Conservation (phyloP, 2,329 filamentous ascomycete genomes). For the Fusarium zealandicum region DNA sequence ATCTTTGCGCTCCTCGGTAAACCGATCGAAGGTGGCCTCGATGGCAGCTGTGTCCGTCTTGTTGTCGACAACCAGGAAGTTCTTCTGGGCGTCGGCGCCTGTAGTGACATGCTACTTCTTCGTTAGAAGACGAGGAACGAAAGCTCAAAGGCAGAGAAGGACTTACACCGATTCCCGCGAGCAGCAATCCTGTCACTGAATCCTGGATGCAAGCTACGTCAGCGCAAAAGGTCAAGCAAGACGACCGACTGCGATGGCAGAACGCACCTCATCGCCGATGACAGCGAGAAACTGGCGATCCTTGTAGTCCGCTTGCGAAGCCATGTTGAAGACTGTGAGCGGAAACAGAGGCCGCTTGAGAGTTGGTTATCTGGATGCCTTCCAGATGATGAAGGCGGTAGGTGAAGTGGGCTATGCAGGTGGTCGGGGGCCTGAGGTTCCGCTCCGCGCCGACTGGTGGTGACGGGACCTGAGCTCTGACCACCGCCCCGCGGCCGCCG, state of each 20-base stretch:
- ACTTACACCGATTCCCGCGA: slow-evolving; percentile 90
- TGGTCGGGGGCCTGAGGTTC: slow-evolving; percentile 38
- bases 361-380: slow-evolving; percentile 21
- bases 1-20: slow-evolving; percentile 90
- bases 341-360: slow-evolving; percentile 1
- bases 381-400: slow-evolving; percentile 22
- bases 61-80: slow-evolving; percentile 94
- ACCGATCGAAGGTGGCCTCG: slow-evolving; percentile 87
- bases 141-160: slow-evolving; percentile 5
- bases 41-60: slow-evolving; percentile 92
- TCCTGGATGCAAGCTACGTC: slow-evolving; percentile 64
- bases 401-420: slow-evolving; percentile 18
- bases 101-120: slow-evolving; percentile 80
- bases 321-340: slow-evolving; percentile 47
- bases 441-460: slow-evolving; percentile 30
- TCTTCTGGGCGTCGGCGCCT: slow-evolving; percentile 89
- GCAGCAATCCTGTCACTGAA: slow-evolving; percentile 92
- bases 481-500: slow-evolving; percentile 38
- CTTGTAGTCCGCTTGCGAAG: slow-evolving; percentile 68
- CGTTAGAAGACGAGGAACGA: background rate
- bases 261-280: slow-evolving; percentile 88
- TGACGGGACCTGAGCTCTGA: too few species aligned
- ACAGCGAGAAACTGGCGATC: slow-evolving; percentile 96
- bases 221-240: slow-evolving; percentile 29
- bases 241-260: background rate